Conservation (phyloP, 2,329 filamentous ascomycete species). For the Botrytis cinerea region DNA sequence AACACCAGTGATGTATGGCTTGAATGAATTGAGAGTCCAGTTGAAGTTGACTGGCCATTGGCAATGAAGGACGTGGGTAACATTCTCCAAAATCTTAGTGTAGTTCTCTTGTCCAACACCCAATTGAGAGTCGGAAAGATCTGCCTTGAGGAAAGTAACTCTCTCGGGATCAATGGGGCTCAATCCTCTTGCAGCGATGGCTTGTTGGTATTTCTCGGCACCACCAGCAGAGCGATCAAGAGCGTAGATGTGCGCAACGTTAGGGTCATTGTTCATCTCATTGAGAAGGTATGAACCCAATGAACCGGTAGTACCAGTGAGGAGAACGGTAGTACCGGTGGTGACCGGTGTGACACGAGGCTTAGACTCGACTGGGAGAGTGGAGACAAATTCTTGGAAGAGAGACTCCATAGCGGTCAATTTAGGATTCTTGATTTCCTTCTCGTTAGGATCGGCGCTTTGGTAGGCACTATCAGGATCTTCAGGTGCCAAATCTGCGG, state of each 20-base stretch:
- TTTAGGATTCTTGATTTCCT: slow-evolving; percentile 8
- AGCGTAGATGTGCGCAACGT: slow-evolving; percentile 48
- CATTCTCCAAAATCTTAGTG: slow-evolving; percentile 31
- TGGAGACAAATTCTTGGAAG: slow-evolving; percentile 25
- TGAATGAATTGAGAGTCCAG: slow-evolving; percentile 41
- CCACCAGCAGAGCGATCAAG: slow-evolving; percentile 47
- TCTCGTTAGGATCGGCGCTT: slow-evolving; percentile 21
- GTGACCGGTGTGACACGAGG: slow-evolving; percentile 13
- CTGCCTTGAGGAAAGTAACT: slow-evolving; percentile 51
- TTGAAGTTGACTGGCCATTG: slow-evolving; percentile 47
- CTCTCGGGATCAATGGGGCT: slow-evolving; percentile 42
- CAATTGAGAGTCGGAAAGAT: slow-evolving; percentile 50
- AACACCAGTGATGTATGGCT: slow-evolving; percentile 44
- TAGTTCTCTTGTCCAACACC: slow-evolving; percentile 45
- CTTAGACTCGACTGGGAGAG: slow-evolving; percentile 20
- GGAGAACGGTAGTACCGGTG: slow-evolving; percentile 34
- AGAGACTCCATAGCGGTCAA: slow-evolving; percentile 23
- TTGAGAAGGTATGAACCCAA: slow-evolving; percentile 51
- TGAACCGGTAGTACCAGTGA: slow-evolving; percentile 53
- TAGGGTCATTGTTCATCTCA: slow-evolving; percentile 40
- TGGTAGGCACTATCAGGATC: slow-evolving; percentile 25
- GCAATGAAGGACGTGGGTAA: slow-evolving; percentile 47
- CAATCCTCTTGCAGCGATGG: slow-evolving; percentile 44
- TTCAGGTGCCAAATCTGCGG: slow-evolving; percentile 21
- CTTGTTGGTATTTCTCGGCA: slow-evolving; percentile 46